Conservation (phyloP, 495 filamentous ascomycete species). For the Aspergillus diversus region DNA sequence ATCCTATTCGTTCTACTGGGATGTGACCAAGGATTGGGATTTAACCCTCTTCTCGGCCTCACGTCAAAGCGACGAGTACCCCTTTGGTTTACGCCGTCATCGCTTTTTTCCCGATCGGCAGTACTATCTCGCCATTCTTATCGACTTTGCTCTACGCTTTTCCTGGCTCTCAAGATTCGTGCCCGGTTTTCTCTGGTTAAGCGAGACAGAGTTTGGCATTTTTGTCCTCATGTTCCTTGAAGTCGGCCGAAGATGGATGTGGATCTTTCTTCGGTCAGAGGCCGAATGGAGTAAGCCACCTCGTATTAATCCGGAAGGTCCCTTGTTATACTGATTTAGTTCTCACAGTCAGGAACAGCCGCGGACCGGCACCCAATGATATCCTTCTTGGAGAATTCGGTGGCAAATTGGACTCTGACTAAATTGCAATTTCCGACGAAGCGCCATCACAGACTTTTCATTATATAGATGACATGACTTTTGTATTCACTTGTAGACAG, state of each 20-base stretch:
- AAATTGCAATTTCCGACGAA: constrained; percentile 18
- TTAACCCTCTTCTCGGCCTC: constrained; percentile 71
- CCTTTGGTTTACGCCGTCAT: constrained; percentile 75
- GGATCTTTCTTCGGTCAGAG: constrained; percentile 95
- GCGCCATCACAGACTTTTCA: not conserved
- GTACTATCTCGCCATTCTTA: constrained; percentile 80
- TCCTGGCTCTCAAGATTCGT: constrained; percentile 88
- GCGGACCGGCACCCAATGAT: constrained; percentile 57
- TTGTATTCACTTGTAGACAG: constrained; percentile 21
- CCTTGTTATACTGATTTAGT: constrained; percentile 27
- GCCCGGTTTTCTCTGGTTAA: constrained; percentile 76
- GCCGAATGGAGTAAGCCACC: constrained; percentile 76
- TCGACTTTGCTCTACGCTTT: constrained; percentile 81
- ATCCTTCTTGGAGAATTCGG: constrained; percentile 56
- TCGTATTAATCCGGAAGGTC: constrained; percentile 9
- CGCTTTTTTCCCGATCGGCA: constrained; percentile 69
- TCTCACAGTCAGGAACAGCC: constrained; percentile 55
- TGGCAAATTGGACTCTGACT: constrained; percentile 57
- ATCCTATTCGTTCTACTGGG: constrained; percentile 96
- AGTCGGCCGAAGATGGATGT: constrained; percentile 87
- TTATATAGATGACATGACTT: constrained; percentile 28
- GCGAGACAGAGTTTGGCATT: constrained; percentile 81
- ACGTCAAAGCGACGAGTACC: constrained; percentile 59
- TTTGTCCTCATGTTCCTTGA: constrained; percentile 88
- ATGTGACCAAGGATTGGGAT: constrained; percentile 96